Percentiles rank a stretch among this genome's conserved stretches.
phyloP scores from a whole-genome alignment of 2,329 filamentous ascomycete species.

The Botrytis deweyae region DNA sequence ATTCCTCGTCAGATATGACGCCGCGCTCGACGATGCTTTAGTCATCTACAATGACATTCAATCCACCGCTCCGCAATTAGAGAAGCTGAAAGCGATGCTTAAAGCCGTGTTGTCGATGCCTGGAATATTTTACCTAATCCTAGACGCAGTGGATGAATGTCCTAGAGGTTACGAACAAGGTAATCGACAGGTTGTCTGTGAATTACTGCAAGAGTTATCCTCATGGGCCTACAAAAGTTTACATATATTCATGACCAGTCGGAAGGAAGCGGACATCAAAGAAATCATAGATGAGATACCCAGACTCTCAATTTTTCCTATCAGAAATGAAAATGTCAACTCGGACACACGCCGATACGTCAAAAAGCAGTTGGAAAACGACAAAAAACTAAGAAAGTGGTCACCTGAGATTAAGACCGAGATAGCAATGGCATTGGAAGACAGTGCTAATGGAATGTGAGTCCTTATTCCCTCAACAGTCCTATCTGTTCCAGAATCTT shows the following conservation, averaged over 20 bases:
- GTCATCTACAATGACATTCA: background rate
- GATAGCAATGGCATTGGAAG: background rate
- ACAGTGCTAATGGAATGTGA: slow-evolving; percentile 8
- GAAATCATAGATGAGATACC: background rate
- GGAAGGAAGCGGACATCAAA: background rate
- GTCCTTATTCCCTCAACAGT: background rate
- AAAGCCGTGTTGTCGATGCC: background rate
- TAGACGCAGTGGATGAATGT: slow-evolving; percentile 6
- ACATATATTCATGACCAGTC: slow-evolving; percentile 3
- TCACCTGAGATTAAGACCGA: background rate
- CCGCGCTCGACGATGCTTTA: background rate
- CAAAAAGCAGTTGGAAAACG: background rate
- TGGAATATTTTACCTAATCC: background rate
- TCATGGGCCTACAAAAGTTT: background rate
- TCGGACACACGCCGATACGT: background rate
- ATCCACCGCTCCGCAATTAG: background rate
- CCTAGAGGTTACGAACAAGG: background rate
- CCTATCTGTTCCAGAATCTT: background rate
- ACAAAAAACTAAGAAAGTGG: background rate
- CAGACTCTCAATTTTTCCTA: background rate
- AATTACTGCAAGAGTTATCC: background rate
- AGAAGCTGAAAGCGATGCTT: background rate
- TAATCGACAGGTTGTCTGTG: background rate
- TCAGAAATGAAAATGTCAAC: background rate
- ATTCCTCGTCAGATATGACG: background rate